Evolutionary conservation across 306 rosid genomes (phyloP), one percentile per base, ranked within the genome.

Genomic region (Rosa lucieae): DNA sequence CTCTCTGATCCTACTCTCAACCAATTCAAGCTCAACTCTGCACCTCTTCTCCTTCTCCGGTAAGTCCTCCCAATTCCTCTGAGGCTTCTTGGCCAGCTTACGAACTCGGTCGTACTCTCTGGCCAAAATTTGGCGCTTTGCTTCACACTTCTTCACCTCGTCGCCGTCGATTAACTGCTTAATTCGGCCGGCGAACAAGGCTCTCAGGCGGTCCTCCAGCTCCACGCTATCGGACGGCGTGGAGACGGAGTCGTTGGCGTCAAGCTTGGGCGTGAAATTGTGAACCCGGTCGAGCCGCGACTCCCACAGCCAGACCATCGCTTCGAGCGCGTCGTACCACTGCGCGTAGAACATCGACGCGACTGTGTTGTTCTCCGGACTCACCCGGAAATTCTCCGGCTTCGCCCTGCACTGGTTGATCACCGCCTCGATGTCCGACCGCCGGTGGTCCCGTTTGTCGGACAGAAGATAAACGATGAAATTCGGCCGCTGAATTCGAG

Each of bases 251-350:
- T 83, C 86, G 21, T 81, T 52, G 0, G 85, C 66, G 1, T 35
- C 77, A n/a, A 90, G 80, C 59, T 48, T 84, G 20, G 96, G 96
- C 39, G 77, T 69, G 53, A 90, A 84, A 63, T 65, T 73, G 67
- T 95, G 98, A 3, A 35, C 46, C 6, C 82, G 90, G 46, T 63
- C 55, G 17, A 95, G 87, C 2, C 92, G 91, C 66, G 74, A 76
- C 35, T 84, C 87, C 99, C 99, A 95, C 5, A 95, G 77, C 37
- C 40, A 80, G 2, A 81, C 94, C 40, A 88, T 43, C n/a, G 93
- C 90, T 26, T 87, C 91, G 20, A 82, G 86, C 21, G 96, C 91
- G 8, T 82, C 81, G 23, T 63, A 83, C 94, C 93, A 90, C 62
- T 86, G 82, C 29, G 55, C 37, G 66, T 85, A 95, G 73, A 6